Evolutionary conservation across 1,139 yeast genomes (phyloP), one percentile per base, ranked within the genome.

Genomic region (Geotrichum restrictum): DNA sequence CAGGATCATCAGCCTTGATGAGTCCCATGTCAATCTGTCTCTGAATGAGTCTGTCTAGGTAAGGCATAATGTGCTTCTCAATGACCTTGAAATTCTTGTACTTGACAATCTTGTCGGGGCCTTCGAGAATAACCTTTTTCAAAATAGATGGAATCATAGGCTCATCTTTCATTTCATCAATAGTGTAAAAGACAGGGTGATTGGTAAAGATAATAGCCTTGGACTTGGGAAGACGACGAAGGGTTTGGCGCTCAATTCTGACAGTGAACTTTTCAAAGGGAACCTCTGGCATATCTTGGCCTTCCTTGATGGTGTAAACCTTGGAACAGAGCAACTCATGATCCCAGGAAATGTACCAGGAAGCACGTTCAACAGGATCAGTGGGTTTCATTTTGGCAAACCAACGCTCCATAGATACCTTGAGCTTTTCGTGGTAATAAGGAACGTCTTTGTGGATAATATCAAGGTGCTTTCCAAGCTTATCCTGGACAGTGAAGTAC

Each of bases 161-260:
- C 63, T 84, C 91, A 64, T 84, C 87, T 63, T 82, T 83, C 88
- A 84, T 83, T 62, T 84, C 89, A 24, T 82, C 88, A 53, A 84
- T 73, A 1, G 82, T 75, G 67, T 84, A 84, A 64, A 80, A 83
- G 10, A 83, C 73, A 2, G 89, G 89, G 63, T 84, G 89, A 64
- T 83, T 80, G 42, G 83, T 72, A 65, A 82, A 81, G 33, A 82
- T 72, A 21, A 81, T 73, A 1, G 84, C 85, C 7, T 83, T 80
- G 1, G 81, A 67, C 52, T 74, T 73, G 7, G 91, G 88, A 55
- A 85, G 70, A 62, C 86, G 75, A 55, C 89, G 76, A 54, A 85
- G 72, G 46, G 85, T 76, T 64, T 85, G 93, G 60, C 84, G 73
- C 58, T 83, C 82, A 29, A 83, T 79, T 56, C 88, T 73, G 19